Evolutionary conservation across 768 basidiomycete species (phyloP).

Genomic region (Trametes punicea): DNA sequence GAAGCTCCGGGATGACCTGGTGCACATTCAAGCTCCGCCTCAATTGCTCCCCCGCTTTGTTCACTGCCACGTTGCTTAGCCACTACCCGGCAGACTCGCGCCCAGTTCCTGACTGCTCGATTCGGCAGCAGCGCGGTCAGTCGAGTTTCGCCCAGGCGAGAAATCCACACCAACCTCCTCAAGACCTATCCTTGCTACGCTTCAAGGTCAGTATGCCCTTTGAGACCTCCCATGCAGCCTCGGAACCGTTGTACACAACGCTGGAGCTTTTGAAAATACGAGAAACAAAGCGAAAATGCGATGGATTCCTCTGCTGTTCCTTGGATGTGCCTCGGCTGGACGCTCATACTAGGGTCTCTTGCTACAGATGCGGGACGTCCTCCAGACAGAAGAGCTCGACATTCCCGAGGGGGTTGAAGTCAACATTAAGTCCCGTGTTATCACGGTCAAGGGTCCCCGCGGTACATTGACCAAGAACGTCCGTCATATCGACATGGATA

Average conservation of each 20-base stretch:
- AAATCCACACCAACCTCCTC: slow-evolving; percentile 30
- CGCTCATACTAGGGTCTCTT: slow-evolving; percentile 25
- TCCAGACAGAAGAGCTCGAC: slow-evolving; percentile 89
- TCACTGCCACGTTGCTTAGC: background rate
- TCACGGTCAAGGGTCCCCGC: slow-evolving; percentile 89
- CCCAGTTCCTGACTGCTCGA: slow-evolving; percentile 24
- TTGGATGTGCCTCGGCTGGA: slow-evolving; percentile 31
- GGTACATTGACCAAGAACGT: slow-evolving; percentile 91
- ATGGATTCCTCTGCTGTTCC: slow-evolving; percentile 38
- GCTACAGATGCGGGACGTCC: slow-evolving; percentile 83
- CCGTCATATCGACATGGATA: slow-evolving; percentile 93
- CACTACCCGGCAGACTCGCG: slow-evolving; percentile 20
- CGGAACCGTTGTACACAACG: background rate
- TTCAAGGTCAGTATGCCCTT: slow-evolving; percentile 29
- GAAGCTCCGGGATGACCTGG: slow-evolving; percentile 10
- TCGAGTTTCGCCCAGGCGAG: slow-evolving; percentile 15
- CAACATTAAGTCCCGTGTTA: slow-evolving; percentile 84
- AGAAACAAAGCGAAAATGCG: slow-evolving; percentile 11
- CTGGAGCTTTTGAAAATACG: background rate
- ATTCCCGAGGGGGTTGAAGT: slow-evolving; percentile 86
- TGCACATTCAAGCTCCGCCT: slow-evolving; percentile 35
- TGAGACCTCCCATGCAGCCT: background rate
- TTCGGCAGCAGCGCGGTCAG: slow-evolving; percentile 17
- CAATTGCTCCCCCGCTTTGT: background rate
- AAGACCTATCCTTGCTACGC: slow-evolving; percentile 26